Percentiles rank a stretch among this genome's conserved stretches.
Conservation (phyloP, 257 asterid species). For the Craterostigma plantagineum region DNA sequence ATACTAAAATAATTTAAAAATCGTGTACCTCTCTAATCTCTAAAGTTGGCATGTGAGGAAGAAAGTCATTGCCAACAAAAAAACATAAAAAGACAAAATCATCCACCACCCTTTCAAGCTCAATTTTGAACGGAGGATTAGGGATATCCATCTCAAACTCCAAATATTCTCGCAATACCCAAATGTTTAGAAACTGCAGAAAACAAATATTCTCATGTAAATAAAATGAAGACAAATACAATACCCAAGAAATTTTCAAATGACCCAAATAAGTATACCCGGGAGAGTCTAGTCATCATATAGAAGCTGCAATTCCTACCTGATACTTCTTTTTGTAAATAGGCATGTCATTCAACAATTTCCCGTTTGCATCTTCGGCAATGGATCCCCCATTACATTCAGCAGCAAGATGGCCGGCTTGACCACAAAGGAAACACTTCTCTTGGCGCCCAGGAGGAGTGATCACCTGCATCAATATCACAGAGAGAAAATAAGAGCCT, state of each 20-base stretch:
- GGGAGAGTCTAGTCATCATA: conserved; percentile 9
- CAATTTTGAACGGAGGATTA: conserved; percentile 51
- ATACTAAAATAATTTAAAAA: conserved; percentile 4
- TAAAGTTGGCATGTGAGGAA: conserved; percentile 96
- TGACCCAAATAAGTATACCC: conserved; percentile 3
- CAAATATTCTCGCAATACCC: conserved; percentile 90
- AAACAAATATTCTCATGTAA: conserved; percentile 6
- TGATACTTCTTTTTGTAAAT: conserved; percentile 80
- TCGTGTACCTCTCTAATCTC: conserved; percentile 89
- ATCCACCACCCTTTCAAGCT: conserved; percentile 90
- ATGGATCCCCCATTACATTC: conserved; percentile 47
- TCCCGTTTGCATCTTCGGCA: conserved; percentile 16
- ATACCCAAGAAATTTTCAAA: conserved; percentile 2
- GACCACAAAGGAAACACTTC: conserved; percentile 79
- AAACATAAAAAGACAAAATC: conserved; percentile 88
- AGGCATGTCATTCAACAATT: conserved; percentile 37
- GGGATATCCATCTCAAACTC: conserved; percentile 60
- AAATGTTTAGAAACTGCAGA: conserved; percentile 68
- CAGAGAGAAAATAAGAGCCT: neutral
- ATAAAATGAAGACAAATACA: conserved; percentile 11
- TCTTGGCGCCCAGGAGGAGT: conserved; percentile 70
- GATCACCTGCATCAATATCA: conserved; percentile 40
- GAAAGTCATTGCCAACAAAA: conserved; percentile 97
- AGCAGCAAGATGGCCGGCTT: conserved; percentile 82
- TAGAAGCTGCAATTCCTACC: conserved; percentile 22